phyloP scores from a whole-genome alignment of 345 rosid genomes.

The Lumnitzera littorea region DNA sequence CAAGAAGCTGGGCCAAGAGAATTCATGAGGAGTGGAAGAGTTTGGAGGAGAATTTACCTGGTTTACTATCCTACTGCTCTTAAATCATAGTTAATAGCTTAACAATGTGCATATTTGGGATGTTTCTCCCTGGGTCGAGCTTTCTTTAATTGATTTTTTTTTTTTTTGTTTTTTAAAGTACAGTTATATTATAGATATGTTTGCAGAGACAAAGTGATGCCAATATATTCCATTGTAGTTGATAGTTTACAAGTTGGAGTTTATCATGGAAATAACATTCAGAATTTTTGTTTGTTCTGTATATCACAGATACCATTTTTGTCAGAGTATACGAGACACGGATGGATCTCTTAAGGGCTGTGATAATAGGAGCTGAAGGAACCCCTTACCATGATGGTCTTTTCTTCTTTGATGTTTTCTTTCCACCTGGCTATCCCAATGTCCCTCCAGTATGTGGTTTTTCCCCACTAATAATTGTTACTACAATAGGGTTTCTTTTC shows the following conservation, averaged over 20 bases:
- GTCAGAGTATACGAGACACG: slow-evolving; percentile 87
- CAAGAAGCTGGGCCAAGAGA: slow-evolving; percentile 61
- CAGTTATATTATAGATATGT: not conserved
- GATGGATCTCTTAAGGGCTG: slow-evolving; percentile 94
- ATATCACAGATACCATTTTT: slow-evolving; percentile 61
- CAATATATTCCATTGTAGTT: not conserved
- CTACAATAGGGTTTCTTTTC: too few species aligned
- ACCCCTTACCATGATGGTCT: slow-evolving; percentile 98
- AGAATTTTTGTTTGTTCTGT: slow-evolving; percentile 2
- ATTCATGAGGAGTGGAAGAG: slow-evolving; percentile 89
- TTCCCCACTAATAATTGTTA: not conserved
- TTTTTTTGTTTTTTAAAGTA: too few species aligned
- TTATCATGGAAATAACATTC: not conserved
- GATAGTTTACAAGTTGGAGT: not conserved
- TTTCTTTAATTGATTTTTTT: too few species aligned
- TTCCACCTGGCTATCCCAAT: slow-evolving; percentile 66
- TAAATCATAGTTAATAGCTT: not conserved
- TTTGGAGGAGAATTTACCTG: slow-evolving; percentile 85
- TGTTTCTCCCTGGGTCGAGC: not conserved
- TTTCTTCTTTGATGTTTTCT: slow-evolving; percentile 81
- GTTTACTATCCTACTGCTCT: slow-evolving; percentile 23
- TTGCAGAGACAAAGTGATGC: too few species aligned
- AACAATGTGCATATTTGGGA: not conserved
- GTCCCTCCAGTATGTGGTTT: slow-evolving; percentile 61
- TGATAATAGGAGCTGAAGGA: slow-evolving; percentile 83